These are phyloP conservation scores for Pisolithus orientalis DNA, from an alignment of 768 basidiomycete species.

Conservation along the genomic window DNA sequence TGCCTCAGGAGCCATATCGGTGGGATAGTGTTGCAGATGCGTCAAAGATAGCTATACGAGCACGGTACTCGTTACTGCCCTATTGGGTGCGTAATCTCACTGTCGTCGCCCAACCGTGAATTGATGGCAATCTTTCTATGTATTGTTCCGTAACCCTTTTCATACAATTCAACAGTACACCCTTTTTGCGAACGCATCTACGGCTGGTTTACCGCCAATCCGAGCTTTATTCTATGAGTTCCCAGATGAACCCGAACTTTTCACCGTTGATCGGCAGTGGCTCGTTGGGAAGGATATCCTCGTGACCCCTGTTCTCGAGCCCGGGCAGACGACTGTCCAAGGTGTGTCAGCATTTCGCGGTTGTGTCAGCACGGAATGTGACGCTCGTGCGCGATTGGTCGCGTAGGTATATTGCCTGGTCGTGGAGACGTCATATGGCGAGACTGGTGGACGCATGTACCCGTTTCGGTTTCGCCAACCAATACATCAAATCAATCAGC, in stretches of 20 bases:
- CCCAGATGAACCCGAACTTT: conserved; percentile 60
- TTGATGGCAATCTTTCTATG: background rate
- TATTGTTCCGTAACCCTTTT: background rate
- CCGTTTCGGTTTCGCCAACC: conserved; percentile 39
- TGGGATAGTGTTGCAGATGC: conserved; percentile 80
- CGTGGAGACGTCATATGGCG: conserved; percentile 55
- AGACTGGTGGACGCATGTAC: conserved; percentile 67
- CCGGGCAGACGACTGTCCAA: conserved; percentile 61
- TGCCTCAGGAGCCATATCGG: conserved; percentile 74
- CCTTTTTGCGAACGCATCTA: conserved; percentile 64
- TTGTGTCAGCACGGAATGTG: background rate
- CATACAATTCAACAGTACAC: conserved; percentile 44
- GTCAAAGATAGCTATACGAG: conserved; percentile 62
- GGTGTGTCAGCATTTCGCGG: conserved; percentile 32
- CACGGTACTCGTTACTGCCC: conserved; percentile 65
- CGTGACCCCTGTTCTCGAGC: conserved; percentile 68
- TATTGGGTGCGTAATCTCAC: conserved; percentile 52
- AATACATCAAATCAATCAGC: conserved; percentile 32
- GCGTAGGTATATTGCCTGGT: conserved; percentile 59
- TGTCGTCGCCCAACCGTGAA: background rate
- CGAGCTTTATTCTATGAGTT: conserved; percentile 77
- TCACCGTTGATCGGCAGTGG: conserved; percentile 62
- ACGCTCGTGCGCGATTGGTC: background rate
- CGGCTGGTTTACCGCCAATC: conserved; percentile 60
- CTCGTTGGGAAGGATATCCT: conserved; percentile 65